Base-by-base conservation (phyloP, 2,329 filamentous ascomycete genomes). In the Clonostachys rhizophaga region DNA sequence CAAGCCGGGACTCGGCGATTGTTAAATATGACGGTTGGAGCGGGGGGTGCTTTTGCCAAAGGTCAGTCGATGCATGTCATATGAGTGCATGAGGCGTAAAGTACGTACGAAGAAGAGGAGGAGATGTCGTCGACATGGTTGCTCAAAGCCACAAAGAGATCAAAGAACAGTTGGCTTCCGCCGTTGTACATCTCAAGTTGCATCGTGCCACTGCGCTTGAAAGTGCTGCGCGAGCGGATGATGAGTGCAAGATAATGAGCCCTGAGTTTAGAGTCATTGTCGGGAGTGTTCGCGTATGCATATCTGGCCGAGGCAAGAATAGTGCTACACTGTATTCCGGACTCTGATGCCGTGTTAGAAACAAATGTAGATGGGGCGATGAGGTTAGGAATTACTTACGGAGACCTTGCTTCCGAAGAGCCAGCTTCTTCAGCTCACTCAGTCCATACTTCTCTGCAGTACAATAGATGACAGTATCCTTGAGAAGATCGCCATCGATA, bases 171-270 rank as follows among this genome's bases (percentile, higher is more conserved):
- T 60, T 87, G 79, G 1, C 75, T 87, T 46, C 89, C 89, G 30
- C 91, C 91, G 51, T 83, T 81, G 65, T 87, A 87, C 91, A 96
- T 96, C 71, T 96, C 91, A 55, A 89, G 81, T 69, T 96, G 91
- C 91, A 96, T 95, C 5, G 91, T 96, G 47, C 91, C 90, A 67
- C 90, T 95, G 47, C 89, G 79, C 76, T 95, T 96, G 70, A 96
- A 96, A 3, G 89, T 95, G 61, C 81, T 80, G 55, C 91, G 82
- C 57, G 86, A 89, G 54, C 91, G 84, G 62, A 96, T 95, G 68
- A 96, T 95, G 61, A 96, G 82, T 16, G 91, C 90, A 36, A 96
- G 83, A 58, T 95, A 96, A 67, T 96, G 91, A 20, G 90, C 90
- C 49, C 91, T 81, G 46, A 96, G 77, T 67, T 91, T 91, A n/a